These are phyloP conservation scores for Candida takata DNA, from an alignment of 805 yeast genomes.

Conservation along the genomic window DNA sequence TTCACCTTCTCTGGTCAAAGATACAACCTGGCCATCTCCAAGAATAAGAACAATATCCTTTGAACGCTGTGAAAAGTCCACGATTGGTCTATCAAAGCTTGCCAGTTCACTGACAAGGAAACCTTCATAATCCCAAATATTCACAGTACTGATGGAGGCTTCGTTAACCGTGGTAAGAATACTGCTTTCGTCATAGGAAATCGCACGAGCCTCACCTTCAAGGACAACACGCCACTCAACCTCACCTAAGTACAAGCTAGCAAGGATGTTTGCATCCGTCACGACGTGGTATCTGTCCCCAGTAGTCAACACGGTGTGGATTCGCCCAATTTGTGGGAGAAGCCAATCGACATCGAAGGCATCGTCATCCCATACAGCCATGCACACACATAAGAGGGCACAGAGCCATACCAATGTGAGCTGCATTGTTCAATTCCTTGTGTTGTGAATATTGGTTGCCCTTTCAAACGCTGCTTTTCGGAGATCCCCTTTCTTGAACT, in stretches of 20 bases:
- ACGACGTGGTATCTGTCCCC: constrained; percentile 20
- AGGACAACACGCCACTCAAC: constrained; percentile 27
- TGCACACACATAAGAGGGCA: not conserved
- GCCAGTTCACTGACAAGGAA: constrained; percentile 10
- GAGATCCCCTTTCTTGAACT: not conserved
- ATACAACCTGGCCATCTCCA: constrained; percentile 11
- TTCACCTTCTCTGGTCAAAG: constrained; percentile 3
- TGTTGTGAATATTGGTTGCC: no score
- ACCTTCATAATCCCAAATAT: constrained; percentile 17
- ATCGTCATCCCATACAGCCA: constrained; percentile 39
- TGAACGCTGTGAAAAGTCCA: not conserved
- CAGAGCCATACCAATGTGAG: constrained; percentile 2
- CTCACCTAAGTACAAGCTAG: constrained; percentile 32
- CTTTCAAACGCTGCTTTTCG: no score
- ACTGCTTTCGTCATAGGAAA: constrained; percentile 1
- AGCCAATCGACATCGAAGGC: constrained; percentile 54
- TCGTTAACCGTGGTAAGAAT: constrained; percentile 20
- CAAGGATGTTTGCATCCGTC: constrained; percentile 24
- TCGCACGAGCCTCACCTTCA: constrained; percentile 6
- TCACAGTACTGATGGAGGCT: constrained; percentile 14
- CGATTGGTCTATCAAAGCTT: constrained; percentile 6
- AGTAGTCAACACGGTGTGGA: constrained; percentile 17
- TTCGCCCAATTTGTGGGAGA: constrained; percentile 36
- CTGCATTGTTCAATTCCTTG: not conserved
- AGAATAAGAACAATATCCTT: constrained; percentile 6